Evolutionary conservation across 345 rosid genomes (phyloP), one percentile per base, ranked within the genome.

Genomic region (Linum tenue): DNA sequence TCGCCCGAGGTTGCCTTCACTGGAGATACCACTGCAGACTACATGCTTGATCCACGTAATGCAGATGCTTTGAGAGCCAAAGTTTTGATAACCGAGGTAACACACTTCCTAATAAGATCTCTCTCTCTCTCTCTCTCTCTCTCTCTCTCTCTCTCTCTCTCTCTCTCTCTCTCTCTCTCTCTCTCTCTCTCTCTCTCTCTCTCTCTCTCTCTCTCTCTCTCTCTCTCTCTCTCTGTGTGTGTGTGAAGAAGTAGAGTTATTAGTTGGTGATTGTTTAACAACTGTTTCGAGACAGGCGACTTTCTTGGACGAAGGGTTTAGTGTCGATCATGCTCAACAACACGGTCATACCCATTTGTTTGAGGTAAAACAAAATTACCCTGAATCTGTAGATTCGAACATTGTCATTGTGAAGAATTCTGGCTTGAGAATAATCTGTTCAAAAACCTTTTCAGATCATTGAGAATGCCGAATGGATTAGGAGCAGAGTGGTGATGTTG

Each of bases 41-140:
- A 86, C 81, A 92, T 92, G 96, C 87, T 90, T 50, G 90, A 92
- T 78, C 98, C 98, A 55, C 88, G 86, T 39, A 92, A 84, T 64
- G 86, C 98, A 58, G 98, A 92, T 80, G 97, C 98, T 1, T 78
- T 92, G 80, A 86, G 96, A 63, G 97, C 98, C 37, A 92, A 90
- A 80, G 69, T 88, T 76, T 95, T 92, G 66, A 88, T 92, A 67
- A 88, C 98, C 36, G 98, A 92, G 96, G 97, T 90, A 22, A 69
- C 63, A 22, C 7, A 63, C 40, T n/a, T 37, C 7, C 37, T 3
- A 60, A 43, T 57, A 31, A 36, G 31, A 22, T 22, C 31, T 22
- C 1, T 1, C 31, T 22, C 31, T 22, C 31, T 22, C 31, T 22
- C 31, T 22, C 31, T 22, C 31, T 22, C 31, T 22, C 31, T 22